phyloP scores from a whole-genome alignment of 306 rosid species.

The Malus sieversii region DNA sequence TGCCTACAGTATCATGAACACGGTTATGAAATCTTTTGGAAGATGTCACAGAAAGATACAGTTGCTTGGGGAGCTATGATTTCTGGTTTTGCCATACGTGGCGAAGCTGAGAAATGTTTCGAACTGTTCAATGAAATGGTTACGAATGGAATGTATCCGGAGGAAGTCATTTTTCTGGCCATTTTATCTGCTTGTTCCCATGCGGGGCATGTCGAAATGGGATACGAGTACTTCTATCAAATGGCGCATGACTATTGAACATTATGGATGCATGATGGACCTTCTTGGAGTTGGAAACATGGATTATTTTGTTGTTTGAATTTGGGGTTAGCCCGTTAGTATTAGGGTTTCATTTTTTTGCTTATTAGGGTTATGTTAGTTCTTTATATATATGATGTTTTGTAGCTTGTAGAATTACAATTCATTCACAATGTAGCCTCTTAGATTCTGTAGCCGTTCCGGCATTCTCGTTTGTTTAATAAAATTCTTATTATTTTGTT shows the following conservation, averaged over 20 bases:
- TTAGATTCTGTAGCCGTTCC: no score
- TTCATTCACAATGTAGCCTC: no score
- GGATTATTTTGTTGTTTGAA: no score
- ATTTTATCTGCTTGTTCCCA: slow-evolving; percentile 40
- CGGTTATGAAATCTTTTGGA: slow-evolving; percentile 22
- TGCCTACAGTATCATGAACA: slow-evolving; percentile 31
- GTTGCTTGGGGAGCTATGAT: slow-evolving; percentile 46
- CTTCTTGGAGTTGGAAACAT: slow-evolving; percentile 2
- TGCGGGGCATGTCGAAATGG: slow-evolving; percentile 35
- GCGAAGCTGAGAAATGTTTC: slow-evolving; percentile 21
- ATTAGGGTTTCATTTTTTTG: no score
- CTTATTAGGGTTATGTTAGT: no score
- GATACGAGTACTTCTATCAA: slow-evolving; percentile 23
- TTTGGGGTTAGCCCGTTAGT: no score
- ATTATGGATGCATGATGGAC: slow-evolving; percentile 54
- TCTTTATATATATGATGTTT: no score
- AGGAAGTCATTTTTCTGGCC: slow-evolving; percentile 32
- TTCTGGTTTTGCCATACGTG: slow-evolving; percentile 41
- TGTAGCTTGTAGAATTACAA: no score
- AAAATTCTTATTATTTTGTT: no score
- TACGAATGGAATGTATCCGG: slow-evolving; percentile 29
- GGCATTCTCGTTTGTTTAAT: no score
- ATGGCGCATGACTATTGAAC: slow-evolving; percentile 38
- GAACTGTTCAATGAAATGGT: slow-evolving; percentile 37
- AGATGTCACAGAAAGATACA: slow-evolving; percentile 27